Conservation (phyloP, 768 basidiomycete species). For the Tulasnella sp. region DNA sequence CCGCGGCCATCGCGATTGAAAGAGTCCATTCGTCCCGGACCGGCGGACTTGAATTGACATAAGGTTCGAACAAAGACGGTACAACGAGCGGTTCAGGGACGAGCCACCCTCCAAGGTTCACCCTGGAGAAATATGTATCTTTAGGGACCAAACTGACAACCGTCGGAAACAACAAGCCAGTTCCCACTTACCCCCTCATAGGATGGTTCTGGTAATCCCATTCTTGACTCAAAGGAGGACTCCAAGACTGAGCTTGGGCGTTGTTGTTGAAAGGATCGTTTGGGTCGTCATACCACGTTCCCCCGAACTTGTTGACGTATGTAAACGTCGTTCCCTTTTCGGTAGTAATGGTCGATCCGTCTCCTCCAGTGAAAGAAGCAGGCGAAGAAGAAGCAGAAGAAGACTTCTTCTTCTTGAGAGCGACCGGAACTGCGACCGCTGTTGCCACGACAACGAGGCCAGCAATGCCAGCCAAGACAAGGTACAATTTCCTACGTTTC, state of each 20-base stretch:
- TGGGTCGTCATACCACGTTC: conserved; percentile 85
- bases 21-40: conserved; percentile 82
- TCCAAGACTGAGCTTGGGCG: conserved; percentile 80
- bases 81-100: conserved; percentile 51
- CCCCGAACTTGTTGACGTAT: conserved; percentile 83
- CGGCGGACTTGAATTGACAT: conserved; percentile 53
- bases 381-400: conserved; percentile 33
- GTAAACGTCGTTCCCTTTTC: conserved; percentile 77
- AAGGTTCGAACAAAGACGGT: conserved; percentile 75
- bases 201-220: conserved; percentile 77
- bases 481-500: background rate
- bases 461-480: background rate
- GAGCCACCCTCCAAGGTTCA: conserved; percentile 95
- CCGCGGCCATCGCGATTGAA: conserved; percentile 65
- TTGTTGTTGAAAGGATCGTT: conserved; percentile 83
- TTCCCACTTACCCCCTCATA: conserved; percentile 65
- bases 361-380: conserved; percentile 58
- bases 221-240: conserved; percentile 78
- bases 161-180: no score
- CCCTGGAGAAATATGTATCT: conserved; percentile 50
- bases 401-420: conserved; percentile 58
- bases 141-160: background rate
- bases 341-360: conserved; percentile 50
- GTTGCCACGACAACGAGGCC: conserved; percentile 50
- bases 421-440: conserved; percentile 68